Evolutionary conservation across 2,329 filamentous ascomycete species (phyloP).

Genomic region (Rosellinia necatrix): DNA sequence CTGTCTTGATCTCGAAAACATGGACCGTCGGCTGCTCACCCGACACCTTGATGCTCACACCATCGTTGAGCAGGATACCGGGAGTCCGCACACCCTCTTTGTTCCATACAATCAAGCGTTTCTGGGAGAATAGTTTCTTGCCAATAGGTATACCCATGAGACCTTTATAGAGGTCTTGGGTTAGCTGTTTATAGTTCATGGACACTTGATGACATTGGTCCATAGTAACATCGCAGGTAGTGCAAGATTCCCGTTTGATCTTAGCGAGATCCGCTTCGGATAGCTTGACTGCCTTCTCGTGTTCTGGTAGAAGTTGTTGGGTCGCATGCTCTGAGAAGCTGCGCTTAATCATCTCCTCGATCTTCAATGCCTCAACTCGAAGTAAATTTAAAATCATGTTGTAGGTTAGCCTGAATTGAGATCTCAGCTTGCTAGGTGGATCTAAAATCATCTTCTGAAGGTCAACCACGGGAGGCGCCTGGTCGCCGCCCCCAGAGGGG

Average conservation of each 20-base stretch:
- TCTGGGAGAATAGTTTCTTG: slow-evolving; percentile 74
- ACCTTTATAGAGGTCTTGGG: slow-evolving; percentile 76
- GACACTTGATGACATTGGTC: slow-evolving; percentile 81
- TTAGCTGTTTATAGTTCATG: slow-evolving; percentile 80
- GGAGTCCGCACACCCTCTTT: slow-evolving; percentile 82
- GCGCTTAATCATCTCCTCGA: slow-evolving; percentile 99
- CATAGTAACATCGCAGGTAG: slow-evolving; percentile 79
- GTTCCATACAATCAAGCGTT: slow-evolving; percentile 82
- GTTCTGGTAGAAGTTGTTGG: slow-evolving; percentile 89
- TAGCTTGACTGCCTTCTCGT: slow-evolving; percentile 90
- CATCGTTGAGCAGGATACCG: slow-evolving; percentile 79
- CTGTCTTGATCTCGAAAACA: slow-evolving; percentile 75
- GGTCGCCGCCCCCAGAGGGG: slow-evolving; percentile 75
- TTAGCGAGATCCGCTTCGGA: slow-evolving; percentile 91
- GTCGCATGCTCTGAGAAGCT: slow-evolving; percentile 99
- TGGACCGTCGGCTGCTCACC: slow-evolving; percentile 70
- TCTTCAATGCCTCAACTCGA: slow-evolving; percentile 93
- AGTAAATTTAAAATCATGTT: slow-evolving; percentile 99
- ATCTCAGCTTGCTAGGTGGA: slow-evolving; percentile 91
- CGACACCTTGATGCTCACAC: slow-evolving; percentile 64
- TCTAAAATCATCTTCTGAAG: slow-evolving; percentile 94
- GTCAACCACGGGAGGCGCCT: slow-evolving; percentile 83
- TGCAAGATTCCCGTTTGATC: slow-evolving; percentile 83
- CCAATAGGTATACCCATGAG: slow-evolving; percentile 82
- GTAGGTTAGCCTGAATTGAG: slow-evolving; percentile 96